Percentiles rank a stretch among this genome's conserved stretches.
These are phyloP conservation scores for Colletotrichum tanaceti DNA, from an alignment of 2,329 filamentous ascomycete species.

Conservation along the genomic window DNA sequence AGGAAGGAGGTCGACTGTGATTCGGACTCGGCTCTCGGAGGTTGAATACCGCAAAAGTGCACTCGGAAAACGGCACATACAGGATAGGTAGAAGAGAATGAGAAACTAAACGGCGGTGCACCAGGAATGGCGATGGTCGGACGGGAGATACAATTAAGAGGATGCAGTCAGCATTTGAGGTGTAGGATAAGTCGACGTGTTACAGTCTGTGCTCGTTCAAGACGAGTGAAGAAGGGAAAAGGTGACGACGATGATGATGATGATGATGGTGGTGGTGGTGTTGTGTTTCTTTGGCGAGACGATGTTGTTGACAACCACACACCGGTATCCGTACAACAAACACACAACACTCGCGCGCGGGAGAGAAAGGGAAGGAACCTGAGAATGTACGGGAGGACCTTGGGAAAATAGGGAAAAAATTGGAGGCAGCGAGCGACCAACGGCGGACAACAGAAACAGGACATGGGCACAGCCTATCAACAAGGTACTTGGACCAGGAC, in stretches of 20 bases:
- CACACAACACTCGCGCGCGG: constrained; percentile 25
- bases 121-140: constrained; percentile 12
- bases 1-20: constrained; percentile 26
- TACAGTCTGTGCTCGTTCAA: constrained; percentile 25
- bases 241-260: constrained; percentile 23
- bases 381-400: constrained; percentile 28
- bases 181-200: constrained; percentile 22
- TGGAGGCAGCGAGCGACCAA: constrained; percentile 25
- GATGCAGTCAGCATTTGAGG: constrained; percentile 27
- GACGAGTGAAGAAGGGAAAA: constrained; percentile 26
- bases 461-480: constrained; percentile 39
- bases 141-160: constrained; percentile 37
- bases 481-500: constrained; percentile 17
- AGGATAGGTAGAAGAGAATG: constrained; percentile 1
- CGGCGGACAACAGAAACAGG: constrained; percentile 13
- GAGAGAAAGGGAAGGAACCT: constrained; percentile 21
- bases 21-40: constrained; percentile 7
- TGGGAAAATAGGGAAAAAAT: constrained; percentile 35
- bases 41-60: not conserved
- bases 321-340: constrained; percentile 13
- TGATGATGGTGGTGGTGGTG: constrained; percentile 11
- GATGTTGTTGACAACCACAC: constrained; percentile 32
- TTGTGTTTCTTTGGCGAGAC: constrained; percentile 9
- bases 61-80: constrained; percentile 14
- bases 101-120: constrained; percentile 24